Percentiles rank a stretch among this genome's conserved stretches.
Conservation (phyloP, 805 yeast genomes). For the Wickerhamia fluorescens region DNA sequence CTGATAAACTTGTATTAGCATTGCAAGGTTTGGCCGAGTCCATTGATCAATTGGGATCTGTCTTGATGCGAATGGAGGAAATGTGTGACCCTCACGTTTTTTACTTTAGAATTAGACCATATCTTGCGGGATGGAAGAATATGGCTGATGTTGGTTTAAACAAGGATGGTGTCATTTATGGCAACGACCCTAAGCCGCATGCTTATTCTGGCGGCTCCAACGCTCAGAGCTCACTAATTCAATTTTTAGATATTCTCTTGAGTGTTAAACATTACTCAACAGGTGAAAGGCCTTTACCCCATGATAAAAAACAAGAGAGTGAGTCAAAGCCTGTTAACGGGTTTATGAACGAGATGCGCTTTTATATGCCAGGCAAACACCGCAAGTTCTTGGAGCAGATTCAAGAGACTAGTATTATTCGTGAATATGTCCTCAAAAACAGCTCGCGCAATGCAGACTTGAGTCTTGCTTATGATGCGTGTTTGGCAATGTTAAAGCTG, state of each 20-base stretch:
- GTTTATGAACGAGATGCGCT: constrained; percentile 78
- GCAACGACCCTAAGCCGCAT: constrained; percentile 50
- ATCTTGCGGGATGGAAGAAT: constrained; percentile 88
- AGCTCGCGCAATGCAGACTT: constrained; percentile 43
- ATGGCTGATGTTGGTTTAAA: constrained; percentile 79
- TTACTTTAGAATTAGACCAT: constrained; percentile 81
- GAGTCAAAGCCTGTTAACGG: constrained; percentile 14
- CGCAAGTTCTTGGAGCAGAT: constrained; percentile 63
- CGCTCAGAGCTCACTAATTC: constrained; percentile 88
- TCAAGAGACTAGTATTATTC: constrained; percentile 48
- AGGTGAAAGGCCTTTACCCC: constrained; percentile 44
- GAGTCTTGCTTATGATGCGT: constrained; percentile 74
- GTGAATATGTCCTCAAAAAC: constrained; percentile 53
- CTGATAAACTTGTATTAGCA: constrained; percentile 31
- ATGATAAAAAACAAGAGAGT: constrained; percentile 4
- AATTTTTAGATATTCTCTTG: constrained; percentile 72
- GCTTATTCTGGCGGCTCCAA: constrained; percentile 83
- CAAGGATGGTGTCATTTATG: constrained; percentile 69
- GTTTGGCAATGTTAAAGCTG: constrained; percentile 78
- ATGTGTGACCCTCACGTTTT: constrained; percentile 93
- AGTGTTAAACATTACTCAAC: constrained; percentile 75
- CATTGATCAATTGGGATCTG: constrained; percentile 66
- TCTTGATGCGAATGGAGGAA: constrained; percentile 78
- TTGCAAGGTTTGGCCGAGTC: constrained; percentile 66
- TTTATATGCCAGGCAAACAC: constrained; percentile 87